Base-by-base conservation (phyloP, 148 eudicot genomes). In the Nepenthes gracilis region DNA sequence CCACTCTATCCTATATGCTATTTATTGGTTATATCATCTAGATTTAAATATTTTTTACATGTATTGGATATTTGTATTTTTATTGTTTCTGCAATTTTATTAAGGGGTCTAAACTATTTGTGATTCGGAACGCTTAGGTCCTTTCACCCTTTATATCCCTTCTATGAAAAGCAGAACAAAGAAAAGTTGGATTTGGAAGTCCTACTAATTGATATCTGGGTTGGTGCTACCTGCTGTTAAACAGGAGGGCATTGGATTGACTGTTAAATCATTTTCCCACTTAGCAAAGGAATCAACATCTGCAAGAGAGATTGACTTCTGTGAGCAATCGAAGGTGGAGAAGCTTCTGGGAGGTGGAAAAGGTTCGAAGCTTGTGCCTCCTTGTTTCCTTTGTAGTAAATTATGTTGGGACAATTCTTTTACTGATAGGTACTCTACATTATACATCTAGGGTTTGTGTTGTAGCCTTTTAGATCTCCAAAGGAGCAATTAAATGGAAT, bases 191-290 rank as follows among this genome's bases (percentile, higher is more conserved):
- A 49, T 49, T 49, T 12, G 11, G 53, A 49, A 49, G n/a, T 49
- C 15, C 15, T 11, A 11, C 15, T 49, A 11, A 49, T 49, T 11
- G 11, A 45, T n/a, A 12, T 12, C 15, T 49, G 58, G 12, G 11
- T 23, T 6, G 10, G 10, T 66, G 48, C 45, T 58, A 50, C 53
- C 57, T 67, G 54, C 33, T 73, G 73, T 67, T 64, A 2, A 70
- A 63, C 96, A 93, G 98, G 91, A 88, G 64, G 95, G 95, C 35
- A 67, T 86, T 59, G 69, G 70, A 53, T 63, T 75, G 72, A 86
- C 96, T 2, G 69, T 78, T 60, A 75, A 88, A 57, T 82, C 98
- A 60, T 82, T 78, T 74, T 75, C 91, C 67, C 77, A 79, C 74
- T 73, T 79, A 65, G 72, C 81, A 15, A 70, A 60, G 61, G 81